Conservation (phyloP, 2,329 filamentous ascomycete genomes). For the Beauveria sp. region DNA sequence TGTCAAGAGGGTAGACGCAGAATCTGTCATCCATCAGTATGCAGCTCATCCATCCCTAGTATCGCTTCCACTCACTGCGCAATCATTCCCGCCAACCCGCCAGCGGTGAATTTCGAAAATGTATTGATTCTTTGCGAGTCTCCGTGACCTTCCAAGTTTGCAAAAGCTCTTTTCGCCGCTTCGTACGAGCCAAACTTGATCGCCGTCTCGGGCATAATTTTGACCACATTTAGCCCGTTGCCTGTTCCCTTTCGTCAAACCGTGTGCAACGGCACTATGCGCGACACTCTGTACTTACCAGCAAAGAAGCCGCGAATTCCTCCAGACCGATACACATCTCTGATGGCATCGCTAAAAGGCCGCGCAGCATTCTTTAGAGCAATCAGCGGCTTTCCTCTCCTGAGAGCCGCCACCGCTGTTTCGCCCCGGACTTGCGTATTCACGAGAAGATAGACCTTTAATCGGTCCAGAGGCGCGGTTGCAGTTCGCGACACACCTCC, state of each 20-base stretch:
- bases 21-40: conserved; percentile 45
- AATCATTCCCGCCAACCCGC: conserved; percentile 87
- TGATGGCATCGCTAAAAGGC: conserved; percentile 65
- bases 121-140: conserved; percentile 73
- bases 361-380: conserved; percentile 59
- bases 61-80: conserved; percentile 58
- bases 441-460: conserved; percentile 96
- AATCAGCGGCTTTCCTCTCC: conserved; percentile 28
- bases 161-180: conserved; percentile 81
- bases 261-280: not conserved
- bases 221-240: conserved; percentile 92
- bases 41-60: not conserved
- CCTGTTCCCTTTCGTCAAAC: conserved; percentile 44
- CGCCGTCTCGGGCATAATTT: conserved; percentile 97
- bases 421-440: conserved; percentile 54
- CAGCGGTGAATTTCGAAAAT: conserved; percentile 82
- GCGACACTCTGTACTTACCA: conserved; percentile 46
- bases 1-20: conserved; percentile 90
- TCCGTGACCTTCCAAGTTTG: conserved; percentile 78
- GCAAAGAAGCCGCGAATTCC: conserved; percentile 88
- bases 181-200: conserved; percentile 99
- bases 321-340: conserved; percentile 76
- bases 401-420: conserved; percentile 34
- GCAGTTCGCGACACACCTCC: conserved; percentile 92
- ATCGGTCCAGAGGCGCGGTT: conserved; percentile 89